Percentiles rank a stretch among this genome's conserved stretches.
These are phyloP conservation scores for Rubus parviflorus DNA, from an alignment of 306 rosid species.

Conservation along the genomic window DNA sequence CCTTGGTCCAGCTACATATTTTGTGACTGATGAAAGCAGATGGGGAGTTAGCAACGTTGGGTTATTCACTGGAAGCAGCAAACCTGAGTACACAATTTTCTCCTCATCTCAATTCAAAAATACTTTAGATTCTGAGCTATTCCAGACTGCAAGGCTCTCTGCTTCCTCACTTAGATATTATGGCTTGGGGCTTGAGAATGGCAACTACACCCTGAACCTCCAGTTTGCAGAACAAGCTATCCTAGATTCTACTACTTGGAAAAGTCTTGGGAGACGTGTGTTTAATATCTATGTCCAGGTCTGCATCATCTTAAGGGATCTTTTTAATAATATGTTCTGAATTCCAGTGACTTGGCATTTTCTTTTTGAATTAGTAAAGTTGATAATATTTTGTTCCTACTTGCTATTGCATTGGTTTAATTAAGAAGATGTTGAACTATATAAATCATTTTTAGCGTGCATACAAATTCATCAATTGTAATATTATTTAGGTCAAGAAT, in stretches of 20 bases:
- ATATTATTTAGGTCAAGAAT: no score
- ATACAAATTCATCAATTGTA: neutral
- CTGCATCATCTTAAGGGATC: neutral
- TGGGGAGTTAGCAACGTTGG: conserved; percentile 86
- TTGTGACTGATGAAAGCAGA: conserved; percentile 43
- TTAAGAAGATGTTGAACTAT: neutral
- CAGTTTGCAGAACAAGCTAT: conserved; percentile 61
- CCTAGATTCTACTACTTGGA: conserved; percentile 44
- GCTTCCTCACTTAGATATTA: conserved; percentile 80
- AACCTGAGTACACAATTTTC: conserved; percentile 27
- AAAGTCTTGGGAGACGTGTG: conserved; percentile 64
- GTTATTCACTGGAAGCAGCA: conserved; percentile 30
- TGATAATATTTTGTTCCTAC: neutral
- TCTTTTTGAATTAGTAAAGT: neutral
- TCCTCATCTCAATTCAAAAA: conserved; percentile 42
- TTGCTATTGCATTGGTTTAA: neutral
- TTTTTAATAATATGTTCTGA: neutral
- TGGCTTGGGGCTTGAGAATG: conserved; percentile 72
- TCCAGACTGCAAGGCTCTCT: conserved; percentile 68
- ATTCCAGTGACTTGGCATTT: neutral
- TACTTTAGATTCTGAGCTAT: conserved; percentile 50
- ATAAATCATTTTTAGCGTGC: neutral
- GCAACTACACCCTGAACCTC: conserved; percentile 61
- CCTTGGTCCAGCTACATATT: no score
- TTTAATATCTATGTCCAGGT: conserved; percentile 86